Percentiles rank a stretch among this genome's conserved stretches.
Conservation (phyloP, 345 rosid genomes). For the Ceriops zippeliana region DNA sequence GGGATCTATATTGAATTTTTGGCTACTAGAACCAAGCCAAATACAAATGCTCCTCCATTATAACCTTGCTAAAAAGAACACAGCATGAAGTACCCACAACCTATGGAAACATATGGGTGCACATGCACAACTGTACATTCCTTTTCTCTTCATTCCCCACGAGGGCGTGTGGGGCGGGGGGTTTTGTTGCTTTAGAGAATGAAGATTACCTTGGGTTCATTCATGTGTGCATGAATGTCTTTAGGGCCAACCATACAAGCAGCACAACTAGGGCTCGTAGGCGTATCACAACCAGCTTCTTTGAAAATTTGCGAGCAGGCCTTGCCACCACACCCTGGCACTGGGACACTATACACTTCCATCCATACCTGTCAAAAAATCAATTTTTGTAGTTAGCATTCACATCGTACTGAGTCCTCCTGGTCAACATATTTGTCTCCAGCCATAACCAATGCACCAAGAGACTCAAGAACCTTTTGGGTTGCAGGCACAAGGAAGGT, state of each 20-base stretch:
- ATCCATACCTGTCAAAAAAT: conserved; percentile 65
- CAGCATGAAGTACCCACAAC: neutral
- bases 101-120: too few species aligned
- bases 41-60: too few species aligned
- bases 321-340: conserved; percentile 92
- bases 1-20: too few species aligned
- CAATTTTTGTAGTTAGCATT: neutral
- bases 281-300: conserved; percentile 97
- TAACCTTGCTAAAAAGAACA: neutral
- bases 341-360: conserved; percentile 78
- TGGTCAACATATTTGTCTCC: neutral
- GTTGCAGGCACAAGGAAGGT: conserved; percentile 98
- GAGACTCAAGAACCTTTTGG: conserved; percentile 47
- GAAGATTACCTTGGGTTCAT: conserved; percentile 61
- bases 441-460: neutral
- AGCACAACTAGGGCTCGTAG: conserved; percentile 90
- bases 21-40: too few species aligned
- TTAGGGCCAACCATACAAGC: conserved; percentile 96
- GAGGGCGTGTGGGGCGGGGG: too few species aligned
- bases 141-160: too few species aligned
- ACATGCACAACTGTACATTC: neutral
- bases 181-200: too few species aligned
- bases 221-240: conserved; percentile 91
- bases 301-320: conserved; percentile 92
- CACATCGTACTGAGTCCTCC: neutral